phyloP scores from a whole-genome alignment of 805 yeast species.

The Kodamaea nitidulidarum region DNA sequence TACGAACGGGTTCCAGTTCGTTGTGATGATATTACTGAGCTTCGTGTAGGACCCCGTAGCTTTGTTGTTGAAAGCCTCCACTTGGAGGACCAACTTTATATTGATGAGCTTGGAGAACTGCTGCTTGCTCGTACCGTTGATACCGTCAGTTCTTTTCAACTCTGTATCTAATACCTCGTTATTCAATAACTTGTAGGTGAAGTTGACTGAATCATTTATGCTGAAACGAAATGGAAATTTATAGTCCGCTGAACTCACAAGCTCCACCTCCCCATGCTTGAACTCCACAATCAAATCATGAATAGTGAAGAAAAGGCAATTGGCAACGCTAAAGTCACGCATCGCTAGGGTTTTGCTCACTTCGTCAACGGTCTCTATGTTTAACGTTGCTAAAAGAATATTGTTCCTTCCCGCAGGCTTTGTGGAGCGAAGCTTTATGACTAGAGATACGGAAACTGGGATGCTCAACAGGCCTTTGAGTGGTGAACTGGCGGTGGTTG shows the following conservation, averaged over 20 bases:
- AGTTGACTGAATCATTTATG: slow-evolving; percentile 29
- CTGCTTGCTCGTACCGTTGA: slow-evolving; percentile 5
- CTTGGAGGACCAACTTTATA: slow-evolving; percentile 24
- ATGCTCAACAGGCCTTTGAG: slow-evolving; percentile 14
- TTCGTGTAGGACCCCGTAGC: slow-evolving; percentile 9
- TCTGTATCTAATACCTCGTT: slow-evolving; percentile 25
- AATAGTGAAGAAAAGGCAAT: slow-evolving; percentile 20
- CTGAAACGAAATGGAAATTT: slow-evolving; percentile 26
- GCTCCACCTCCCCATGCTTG: slow-evolving; percentile 25
- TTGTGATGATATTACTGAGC: slow-evolving; percentile 27
- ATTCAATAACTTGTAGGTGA: slow-evolving; percentile 32
- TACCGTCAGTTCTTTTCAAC: slow-evolving; percentile 14
- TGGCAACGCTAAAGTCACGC: slow-evolving; percentile 3
- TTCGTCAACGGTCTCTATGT: slow-evolving; percentile 44
- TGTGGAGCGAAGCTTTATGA: slow-evolving; percentile 44
- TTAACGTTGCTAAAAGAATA: slow-evolving; percentile 44
- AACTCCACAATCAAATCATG: slow-evolving; percentile 21
- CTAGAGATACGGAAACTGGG: slow-evolving; percentile 37
- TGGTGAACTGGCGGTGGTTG: neutral
- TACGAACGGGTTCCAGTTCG: slow-evolving; percentile 38
- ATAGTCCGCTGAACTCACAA: slow-evolving; percentile 15
- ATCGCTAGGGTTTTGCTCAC: slow-evolving; percentile 17
- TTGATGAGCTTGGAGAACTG: slow-evolving; percentile 24
- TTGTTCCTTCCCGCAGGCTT: slow-evolving; percentile 47
- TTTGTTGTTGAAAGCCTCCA: slow-evolving; percentile 15